phyloP scores from a whole-genome alignment of 2,329 filamentous ascomycete genomes.

The Ceratocystis variospora region DNA sequence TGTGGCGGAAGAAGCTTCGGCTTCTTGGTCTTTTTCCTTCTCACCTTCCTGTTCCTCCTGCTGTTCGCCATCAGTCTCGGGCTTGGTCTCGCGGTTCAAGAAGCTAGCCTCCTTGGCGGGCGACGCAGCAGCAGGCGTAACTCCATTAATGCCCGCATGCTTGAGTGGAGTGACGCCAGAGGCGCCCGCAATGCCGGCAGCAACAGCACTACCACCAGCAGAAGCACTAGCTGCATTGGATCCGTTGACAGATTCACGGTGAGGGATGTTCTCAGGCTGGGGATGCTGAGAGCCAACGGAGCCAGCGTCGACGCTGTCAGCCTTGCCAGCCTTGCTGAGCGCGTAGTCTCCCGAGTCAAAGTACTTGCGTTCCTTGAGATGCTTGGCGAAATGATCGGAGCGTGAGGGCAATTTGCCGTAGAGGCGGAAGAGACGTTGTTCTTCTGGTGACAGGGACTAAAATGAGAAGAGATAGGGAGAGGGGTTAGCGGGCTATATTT shows the following conservation, averaged over 20 bases:
- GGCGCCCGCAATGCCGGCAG: conserved; percentile 25
- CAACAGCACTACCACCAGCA: background rate
- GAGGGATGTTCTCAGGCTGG: conserved; percentile 86
- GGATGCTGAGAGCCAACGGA: conserved; percentile 91
- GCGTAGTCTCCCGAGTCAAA: conserved; percentile 95
- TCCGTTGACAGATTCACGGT: conserved; percentile 45
- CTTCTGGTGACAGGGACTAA: conserved; percentile 81
- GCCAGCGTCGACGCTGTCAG: conserved; percentile 83
- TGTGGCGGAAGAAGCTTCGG: background rate
- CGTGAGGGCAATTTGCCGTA: conserved; percentile 97
- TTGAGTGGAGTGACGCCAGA: conserved; percentile 24
- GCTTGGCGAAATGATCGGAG: conserved; percentile 93
- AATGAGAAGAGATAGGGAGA: conserved; percentile 17
- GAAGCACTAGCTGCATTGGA: background rate
- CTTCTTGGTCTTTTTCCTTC: conserved; percentile 10
- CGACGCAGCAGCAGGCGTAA: conserved; percentile 38
- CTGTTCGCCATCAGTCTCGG: conserved; percentile 26
- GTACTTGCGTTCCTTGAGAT: conserved; percentile 98
- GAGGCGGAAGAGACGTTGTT: conserved; percentile 90
- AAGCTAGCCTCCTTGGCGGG: conserved; percentile 86
- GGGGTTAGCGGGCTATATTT: conserved; percentile 15
- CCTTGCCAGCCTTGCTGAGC: conserved; percentile 93
- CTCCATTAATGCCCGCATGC: conserved; percentile 31
- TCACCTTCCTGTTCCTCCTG: conserved; percentile 16
- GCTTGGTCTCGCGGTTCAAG: conserved; percentile 68